Evolutionary conservation across 2,329 filamentous ascomycete species (phyloP).

Genomic region (Cercospora zeina): DNA sequence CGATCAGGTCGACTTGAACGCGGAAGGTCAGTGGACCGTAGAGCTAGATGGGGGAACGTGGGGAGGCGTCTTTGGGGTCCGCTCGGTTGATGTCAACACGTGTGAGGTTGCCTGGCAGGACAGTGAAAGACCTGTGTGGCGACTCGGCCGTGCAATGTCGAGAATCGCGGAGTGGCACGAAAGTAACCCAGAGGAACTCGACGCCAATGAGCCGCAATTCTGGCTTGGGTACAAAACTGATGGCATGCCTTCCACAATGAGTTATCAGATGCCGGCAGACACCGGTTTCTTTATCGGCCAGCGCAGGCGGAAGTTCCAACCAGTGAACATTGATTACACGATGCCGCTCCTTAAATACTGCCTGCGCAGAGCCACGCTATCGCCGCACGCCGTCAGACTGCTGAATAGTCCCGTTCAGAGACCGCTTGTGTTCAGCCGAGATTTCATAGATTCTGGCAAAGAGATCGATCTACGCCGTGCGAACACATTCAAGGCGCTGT

Average conservation of each 20-base stretch:
- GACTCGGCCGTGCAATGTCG: not conserved
- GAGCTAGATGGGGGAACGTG: not conserved
- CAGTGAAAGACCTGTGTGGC: conserved; percentile 14
- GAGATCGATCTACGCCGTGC: not conserved
- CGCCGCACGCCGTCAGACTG: not conserved
- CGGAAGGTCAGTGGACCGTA: not conserved
- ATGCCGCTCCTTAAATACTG: conserved; percentile 4
- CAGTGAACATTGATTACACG: conserved; percentile 1
- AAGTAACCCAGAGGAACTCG: not conserved
- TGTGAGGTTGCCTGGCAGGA: conserved; percentile 6
- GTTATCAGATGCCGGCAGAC: not conserved
- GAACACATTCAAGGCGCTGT: not conserved
- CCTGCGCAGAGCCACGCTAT: not conserved
- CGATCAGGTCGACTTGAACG: not conserved
- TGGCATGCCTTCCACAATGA: not conserved
- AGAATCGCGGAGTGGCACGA: conserved; percentile 5
- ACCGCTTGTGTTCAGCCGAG: not conserved
- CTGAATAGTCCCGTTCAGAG: conserved; percentile 8
- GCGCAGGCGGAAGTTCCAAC: not conserved
- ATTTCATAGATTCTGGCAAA: not conserved
- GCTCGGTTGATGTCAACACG: not conserved
- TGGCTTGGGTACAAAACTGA: conserved; percentile 1
- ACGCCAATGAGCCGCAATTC: conserved; percentile 2
- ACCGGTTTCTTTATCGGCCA: not conserved
- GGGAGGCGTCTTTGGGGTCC: not conserved